A percentile compares a stretch with the other conserved stretches of the same genome.
Conservation (phyloP, 2,329 filamentous ascomycete genomes). For the Fusarium udum region DNA sequence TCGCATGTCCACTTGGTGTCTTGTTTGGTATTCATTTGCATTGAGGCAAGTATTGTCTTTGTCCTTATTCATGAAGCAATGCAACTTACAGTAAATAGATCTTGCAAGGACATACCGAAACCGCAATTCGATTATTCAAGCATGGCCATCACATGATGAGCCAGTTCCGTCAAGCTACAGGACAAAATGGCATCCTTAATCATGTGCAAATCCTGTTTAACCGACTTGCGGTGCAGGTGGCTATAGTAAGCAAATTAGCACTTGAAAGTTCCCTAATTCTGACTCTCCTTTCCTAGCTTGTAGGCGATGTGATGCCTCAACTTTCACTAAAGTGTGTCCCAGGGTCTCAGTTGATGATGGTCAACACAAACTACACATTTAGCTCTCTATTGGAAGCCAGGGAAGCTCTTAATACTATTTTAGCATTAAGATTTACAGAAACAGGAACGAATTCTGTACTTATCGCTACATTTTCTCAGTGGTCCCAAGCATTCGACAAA, state of each 20-base stretch:
- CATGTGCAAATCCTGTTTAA: not conserved
- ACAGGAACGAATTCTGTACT: fast-evolving
- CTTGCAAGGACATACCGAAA: not conserved
- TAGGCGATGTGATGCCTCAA: fast-evolving
- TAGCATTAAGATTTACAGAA: not conserved
- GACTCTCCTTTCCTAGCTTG: fast-evolving
- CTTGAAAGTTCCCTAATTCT: fast-evolving
- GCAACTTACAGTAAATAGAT: not conserved
- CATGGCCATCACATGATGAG: not conserved
- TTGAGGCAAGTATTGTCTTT: not conserved
- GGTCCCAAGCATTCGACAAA: not conserved
- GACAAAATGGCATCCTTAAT: fast-evolving
- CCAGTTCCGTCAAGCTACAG: not conserved
- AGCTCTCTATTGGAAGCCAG: not conserved
- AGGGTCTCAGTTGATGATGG: fast-evolving
- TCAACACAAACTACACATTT: not conserved
- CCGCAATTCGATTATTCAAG: not conserved
- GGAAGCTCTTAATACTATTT: not conserved
- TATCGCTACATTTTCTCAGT: fast-evolving
- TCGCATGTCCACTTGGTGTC: not conserved
- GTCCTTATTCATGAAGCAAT: fast-evolving
- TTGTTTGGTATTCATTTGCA: not conserved
- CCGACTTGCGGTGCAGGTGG: not conserved
- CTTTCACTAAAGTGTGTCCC: not conserved
- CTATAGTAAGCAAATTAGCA: not conserved